These are phyloP conservation scores for Hordeum marinum DNA, from an alignment of 176 grass and related monocot genomes.

Conservation along the genomic window DNA sequence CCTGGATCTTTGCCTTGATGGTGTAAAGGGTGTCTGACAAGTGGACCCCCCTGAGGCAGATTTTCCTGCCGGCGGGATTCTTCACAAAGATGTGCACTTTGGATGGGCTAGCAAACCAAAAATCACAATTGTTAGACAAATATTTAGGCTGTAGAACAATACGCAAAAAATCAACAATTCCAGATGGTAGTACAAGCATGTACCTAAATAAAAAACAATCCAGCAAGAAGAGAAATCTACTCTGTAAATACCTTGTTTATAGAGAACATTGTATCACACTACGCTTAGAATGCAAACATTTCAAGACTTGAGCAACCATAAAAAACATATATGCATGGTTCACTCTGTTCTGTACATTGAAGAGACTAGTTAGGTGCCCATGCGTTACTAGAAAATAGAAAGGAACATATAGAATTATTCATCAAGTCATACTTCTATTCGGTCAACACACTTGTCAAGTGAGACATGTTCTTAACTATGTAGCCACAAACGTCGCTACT, in stretches of 20 bases:
- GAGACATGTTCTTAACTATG: not conserved
- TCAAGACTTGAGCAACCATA: not conserved
- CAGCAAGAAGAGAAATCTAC: not conserved
- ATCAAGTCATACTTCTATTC: not conserved
- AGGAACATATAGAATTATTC: not conserved
- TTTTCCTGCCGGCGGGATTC: not conserved
- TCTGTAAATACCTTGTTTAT: not conserved
- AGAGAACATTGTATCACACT: not conserved
- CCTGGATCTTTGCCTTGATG: not conserved
- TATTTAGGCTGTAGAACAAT: not conserved
- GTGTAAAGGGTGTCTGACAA: not conserved
- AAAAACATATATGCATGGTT: not conserved
- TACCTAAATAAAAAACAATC: not conserved
- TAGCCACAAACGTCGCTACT: no score
- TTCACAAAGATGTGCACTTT: not conserved
- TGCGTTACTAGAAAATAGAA: not conserved
- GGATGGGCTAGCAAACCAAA: not conserved
- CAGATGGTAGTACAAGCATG: not conserved
- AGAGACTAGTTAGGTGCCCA: not conserved
- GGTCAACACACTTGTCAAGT: not conserved
- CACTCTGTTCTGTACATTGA: not conserved
- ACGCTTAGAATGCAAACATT: not conserved
- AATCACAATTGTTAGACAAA: not conserved
- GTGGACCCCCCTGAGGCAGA: not conserved
- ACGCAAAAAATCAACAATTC: not conserved